phyloP scores from a whole-genome alignment of 257 asterid species.

The Anisodus acutangulus region DNA sequence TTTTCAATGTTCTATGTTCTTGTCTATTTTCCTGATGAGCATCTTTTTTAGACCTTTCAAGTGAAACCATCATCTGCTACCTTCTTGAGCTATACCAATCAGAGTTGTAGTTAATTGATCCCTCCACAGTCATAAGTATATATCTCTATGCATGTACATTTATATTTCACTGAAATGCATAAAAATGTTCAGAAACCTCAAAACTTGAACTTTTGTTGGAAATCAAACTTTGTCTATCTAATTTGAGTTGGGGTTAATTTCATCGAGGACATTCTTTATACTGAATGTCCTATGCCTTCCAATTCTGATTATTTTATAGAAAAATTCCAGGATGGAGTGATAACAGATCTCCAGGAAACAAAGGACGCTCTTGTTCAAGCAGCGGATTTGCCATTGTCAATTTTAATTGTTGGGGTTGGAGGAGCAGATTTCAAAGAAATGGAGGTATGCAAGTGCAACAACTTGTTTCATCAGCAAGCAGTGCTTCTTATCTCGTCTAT shows the following conservation, averaged over 20 bases:
- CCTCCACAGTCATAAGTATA: background rate
- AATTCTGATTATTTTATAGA: background rate
- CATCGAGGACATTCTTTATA: background rate
- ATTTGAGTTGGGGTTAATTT: background rate
- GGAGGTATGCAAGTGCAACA: constrained; percentile 66
- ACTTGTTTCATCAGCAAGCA: constrained; percentile 26
- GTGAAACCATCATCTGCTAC: constrained; percentile 6
- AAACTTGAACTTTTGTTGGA: background rate
- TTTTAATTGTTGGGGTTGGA: constrained; percentile 95
- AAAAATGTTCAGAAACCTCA: background rate
- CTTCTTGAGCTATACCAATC: background rate
- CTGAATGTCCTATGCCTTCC: background rate
- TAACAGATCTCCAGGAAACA: constrained; percentile 98
- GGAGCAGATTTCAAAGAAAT: constrained; percentile 98
- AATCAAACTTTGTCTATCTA: constrained; percentile 2
- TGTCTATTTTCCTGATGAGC: constrained; percentile 5
- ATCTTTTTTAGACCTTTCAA: background rate
- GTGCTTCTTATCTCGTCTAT: background rate
- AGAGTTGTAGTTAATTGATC: background rate
- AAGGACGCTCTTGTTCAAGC: constrained; percentile 92
- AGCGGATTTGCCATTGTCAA: constrained; percentile 93
- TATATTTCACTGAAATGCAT: background rate
- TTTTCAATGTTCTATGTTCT: background rate
- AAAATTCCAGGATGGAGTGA: constrained; percentile 85
- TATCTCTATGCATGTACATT: background rate